phyloP scores from a whole-genome alignment of 2,329 filamentous ascomycete genomes.

The Madurella mycetomatis region DNA sequence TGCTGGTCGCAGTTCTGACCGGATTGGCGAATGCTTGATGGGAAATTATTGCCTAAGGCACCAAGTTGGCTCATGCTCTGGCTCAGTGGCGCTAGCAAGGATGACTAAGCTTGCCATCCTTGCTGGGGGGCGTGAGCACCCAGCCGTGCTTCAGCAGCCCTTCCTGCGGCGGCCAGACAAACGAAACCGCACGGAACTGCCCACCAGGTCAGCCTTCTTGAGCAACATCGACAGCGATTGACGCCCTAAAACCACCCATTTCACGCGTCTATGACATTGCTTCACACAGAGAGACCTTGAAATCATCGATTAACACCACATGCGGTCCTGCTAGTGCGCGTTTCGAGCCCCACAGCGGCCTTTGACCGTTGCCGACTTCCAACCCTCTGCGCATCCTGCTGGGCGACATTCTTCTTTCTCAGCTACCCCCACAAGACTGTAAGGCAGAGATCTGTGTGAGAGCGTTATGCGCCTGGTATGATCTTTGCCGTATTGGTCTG shows the following conservation, averaged over 20 bases:
- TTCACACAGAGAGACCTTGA: not conserved
- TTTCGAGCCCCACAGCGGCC: conserved; percentile 1
- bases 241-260: conserved; percentile 1
- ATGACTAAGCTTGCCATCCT: not conserved
- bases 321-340: conserved; percentile 14
- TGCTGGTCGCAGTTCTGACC: not conserved
- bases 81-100: too few species aligned
- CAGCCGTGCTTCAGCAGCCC: not conserved
- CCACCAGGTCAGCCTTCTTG: not conserved
- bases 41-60: conserved; percentile 9
- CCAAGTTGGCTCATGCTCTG: too few species aligned
- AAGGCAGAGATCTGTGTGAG: not conserved
- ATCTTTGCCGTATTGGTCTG: not conserved
- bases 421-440: not conserved
- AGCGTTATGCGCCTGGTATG: conserved; percentile 20
- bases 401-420: not conserved
- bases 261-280: conserved; percentile 20
- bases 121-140: not conserved
- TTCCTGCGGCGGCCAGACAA: not conserved
- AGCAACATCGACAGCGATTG: conserved; percentile 3
- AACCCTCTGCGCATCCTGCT: not conserved
- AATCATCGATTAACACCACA: not conserved
- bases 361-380: not conserved
- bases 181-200: not conserved
- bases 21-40: conserved; percentile 11